Conservation (phyloP, 179 eudicot genomes). For the Dionaea muscipula region DNA sequence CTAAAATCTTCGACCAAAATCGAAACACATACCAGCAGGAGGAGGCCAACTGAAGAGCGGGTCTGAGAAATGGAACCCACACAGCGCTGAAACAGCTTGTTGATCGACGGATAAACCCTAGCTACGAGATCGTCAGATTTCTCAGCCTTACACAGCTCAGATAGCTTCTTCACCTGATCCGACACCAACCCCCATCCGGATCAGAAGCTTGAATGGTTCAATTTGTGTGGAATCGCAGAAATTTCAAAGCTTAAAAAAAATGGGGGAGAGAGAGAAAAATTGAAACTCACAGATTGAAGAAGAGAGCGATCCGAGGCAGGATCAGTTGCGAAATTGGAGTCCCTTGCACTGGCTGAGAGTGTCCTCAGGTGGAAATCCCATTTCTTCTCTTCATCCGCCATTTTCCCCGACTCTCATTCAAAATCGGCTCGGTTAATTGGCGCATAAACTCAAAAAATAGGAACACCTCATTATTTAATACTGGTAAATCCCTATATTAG, state of each 20-base stretch:
- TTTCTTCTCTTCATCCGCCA: conserved; percentile 32
- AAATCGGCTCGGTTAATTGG: background rate
- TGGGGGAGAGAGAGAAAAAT: conserved; percentile 8
- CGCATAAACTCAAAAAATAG: no score
- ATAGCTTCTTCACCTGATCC: conserved; percentile 59
- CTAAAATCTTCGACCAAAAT: no score
- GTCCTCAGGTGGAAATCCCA: conserved; percentile 66
- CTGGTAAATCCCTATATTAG: no score
- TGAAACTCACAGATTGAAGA: conserved; percentile 45
- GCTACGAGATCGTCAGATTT: conserved; percentile 85
- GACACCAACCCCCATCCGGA: background rate
- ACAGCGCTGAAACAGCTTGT: conserved; percentile 71
- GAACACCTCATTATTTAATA: no score
- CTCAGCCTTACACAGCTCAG: conserved; percentile 60
- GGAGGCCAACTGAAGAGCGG: conserved; percentile 56
- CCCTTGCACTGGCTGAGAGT: conserved; percentile 56
- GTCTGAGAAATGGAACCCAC: conserved; percentile 73
- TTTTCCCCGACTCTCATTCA: background rate
- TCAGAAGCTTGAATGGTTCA: background rate
- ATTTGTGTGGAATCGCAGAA: background rate
- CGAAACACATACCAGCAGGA: conserved; percentile 42
- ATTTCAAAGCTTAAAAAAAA: no score
- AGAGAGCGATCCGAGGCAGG: conserved; percentile 74
- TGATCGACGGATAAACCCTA: conserved; percentile 78
- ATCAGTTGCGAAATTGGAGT: conserved; percentile 51